Percentiles rank a stretch among this genome's conserved stretches.
Evolutionary conservation across 352 stramenopile genomes (phyloP).

Genomic region (Pythium guiyangense): DNA sequence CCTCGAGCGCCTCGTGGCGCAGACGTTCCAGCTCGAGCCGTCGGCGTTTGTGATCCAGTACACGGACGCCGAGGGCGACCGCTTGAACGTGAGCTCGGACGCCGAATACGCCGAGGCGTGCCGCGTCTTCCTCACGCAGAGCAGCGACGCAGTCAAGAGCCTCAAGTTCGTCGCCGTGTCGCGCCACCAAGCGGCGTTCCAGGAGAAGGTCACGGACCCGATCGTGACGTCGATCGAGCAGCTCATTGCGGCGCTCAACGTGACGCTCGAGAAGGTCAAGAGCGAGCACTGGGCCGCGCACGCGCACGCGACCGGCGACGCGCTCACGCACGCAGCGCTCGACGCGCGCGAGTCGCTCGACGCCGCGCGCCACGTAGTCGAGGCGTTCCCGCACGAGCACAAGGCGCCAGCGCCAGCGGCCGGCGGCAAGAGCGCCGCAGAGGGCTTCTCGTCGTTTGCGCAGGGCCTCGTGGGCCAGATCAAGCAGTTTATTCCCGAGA

Average conservation of each 20-base stretch:
- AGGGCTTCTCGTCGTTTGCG: slow-evolving; percentile 60
- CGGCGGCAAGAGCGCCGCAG: slow-evolving; percentile 35
- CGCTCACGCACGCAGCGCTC: slow-evolving; percentile 34
- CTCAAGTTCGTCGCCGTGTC: slow-evolving; percentile 67
- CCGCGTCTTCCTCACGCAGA: slow-evolving; percentile 36
- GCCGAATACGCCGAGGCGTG: slow-evolving; percentile 58
- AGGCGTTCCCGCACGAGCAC: not conserved
- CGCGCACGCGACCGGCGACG: slow-evolving; percentile 19
- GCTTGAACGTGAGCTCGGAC: slow-evolving; percentile 60
- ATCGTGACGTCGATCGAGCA: slow-evolving; percentile 56
- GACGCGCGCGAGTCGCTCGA: slow-evolving; percentile 22
- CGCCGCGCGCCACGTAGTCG: not conserved
- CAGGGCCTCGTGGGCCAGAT: slow-evolving; percentile 61
- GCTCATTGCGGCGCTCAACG: slow-evolving; percentile 45
- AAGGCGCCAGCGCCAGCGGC: slow-evolving; percentile 4
- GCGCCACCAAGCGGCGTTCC: slow-evolving; percentile 30
- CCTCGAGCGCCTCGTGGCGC: slow-evolving; percentile 45
- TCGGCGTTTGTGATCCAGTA: slow-evolving; percentile 70
- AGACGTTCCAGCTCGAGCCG: slow-evolving; percentile 48
- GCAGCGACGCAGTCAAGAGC: slow-evolving; percentile 34
- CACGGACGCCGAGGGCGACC: slow-evolving; percentile 53
- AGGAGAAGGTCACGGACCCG: slow-evolving; percentile 47
- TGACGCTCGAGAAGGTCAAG: slow-evolving; percentile 52
- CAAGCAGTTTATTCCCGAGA: slow-evolving; percentile 56
- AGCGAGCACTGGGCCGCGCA: slow-evolving; percentile 21